Base-by-base conservation (phyloP, 2,329 filamentous ascomycete genomes). In the Colletotrichum cereale region DNA sequence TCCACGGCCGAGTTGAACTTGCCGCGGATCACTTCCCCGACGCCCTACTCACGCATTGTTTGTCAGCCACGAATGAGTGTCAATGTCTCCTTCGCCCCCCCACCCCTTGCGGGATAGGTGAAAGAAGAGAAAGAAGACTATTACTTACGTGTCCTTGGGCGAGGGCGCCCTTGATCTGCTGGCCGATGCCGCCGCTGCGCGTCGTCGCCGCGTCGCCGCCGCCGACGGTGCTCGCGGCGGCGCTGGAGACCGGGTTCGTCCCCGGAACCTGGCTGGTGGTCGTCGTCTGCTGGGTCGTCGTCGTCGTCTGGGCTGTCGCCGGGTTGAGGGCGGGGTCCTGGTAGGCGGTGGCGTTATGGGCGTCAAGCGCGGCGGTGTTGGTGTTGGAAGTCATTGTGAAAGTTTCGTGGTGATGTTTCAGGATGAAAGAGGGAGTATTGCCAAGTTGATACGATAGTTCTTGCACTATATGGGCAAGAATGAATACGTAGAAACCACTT, bases 1-100 rank as follows among this genome's bases (percentile, higher is more conserved):
- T 79, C 79, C 10, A 74, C 73, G 47, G 79, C 71, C 55, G 80
- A 80, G 75, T 81, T 80, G 74, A 81, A 81, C 61, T 81, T 79
- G 70, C 73, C 73, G 24, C 73, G 71, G 26, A 71, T 31, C 3
- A 73, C 67, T 26, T 74, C 73, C 14, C 73, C 73, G 29, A 73
- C 65, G 3, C 73, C 73, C 73, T 74, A 1, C 2, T 1, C 2
- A 2, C 1, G 0, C 2, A 1, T 2, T 36, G 21, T 12, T 52
- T 3, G 14, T 7, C 24, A 38, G 12, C 3, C 3, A 38, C 12
- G 11, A 3, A 1, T 10, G n/a, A n/a, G n/a, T n/a, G n/a, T n/a
- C n/a, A n/a, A n/a, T 11, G 1, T 24, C 42, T 42, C 5, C 18
- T n/a, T 36, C 2, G 26, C 0, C 26, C 21, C n/a, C n/a, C n/a